phyloP scores from a whole-genome alignment of 257 asterid genomes.

The Nicotiana paniculata region DNA sequence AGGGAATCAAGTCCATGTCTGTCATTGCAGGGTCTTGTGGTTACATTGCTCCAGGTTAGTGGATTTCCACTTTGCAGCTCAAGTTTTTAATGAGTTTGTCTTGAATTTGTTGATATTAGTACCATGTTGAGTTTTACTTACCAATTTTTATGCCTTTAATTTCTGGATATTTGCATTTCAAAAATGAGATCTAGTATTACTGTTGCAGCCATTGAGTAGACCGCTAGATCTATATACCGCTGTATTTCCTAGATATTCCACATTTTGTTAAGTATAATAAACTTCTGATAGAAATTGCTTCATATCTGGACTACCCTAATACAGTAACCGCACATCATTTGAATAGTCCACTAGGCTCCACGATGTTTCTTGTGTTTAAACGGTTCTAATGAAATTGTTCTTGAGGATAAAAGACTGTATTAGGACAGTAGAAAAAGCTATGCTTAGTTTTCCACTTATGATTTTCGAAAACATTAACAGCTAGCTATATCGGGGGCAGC shows the following conservation, averaged over 20 bases:
- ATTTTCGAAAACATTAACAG: background rate
- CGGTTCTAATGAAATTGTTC: background rate
- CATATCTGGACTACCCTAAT: background rate
- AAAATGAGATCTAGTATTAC: background rate
- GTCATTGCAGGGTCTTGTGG: constrained; percentile 99
- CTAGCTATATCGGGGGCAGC: background rate
- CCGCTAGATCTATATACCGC: background rate
- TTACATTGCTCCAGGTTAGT: constrained; percentile 90
- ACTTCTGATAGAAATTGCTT: background rate
- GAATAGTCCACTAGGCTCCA: background rate
- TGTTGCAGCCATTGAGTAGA: background rate
- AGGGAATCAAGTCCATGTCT: constrained; percentile 73
- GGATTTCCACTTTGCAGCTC: background rate
- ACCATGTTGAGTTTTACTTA: background rate
- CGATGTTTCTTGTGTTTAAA: background rate
- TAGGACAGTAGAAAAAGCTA: background rate
- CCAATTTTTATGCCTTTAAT: background rate
- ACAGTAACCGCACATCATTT: background rate
- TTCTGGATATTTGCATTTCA: background rate
- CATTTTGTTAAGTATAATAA: background rate
- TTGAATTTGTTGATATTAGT: background rate
- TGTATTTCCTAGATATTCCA: background rate
- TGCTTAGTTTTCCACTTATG: background rate
- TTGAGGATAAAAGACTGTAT: background rate
- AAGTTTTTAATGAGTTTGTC: background rate